A percentile compares a stretch with the other conserved stretches of the same genome.
Evolutionary conservation across 2,329 filamentous ascomycete genomes (phyloP).

Genomic region (Calonectria honghensis): DNA sequence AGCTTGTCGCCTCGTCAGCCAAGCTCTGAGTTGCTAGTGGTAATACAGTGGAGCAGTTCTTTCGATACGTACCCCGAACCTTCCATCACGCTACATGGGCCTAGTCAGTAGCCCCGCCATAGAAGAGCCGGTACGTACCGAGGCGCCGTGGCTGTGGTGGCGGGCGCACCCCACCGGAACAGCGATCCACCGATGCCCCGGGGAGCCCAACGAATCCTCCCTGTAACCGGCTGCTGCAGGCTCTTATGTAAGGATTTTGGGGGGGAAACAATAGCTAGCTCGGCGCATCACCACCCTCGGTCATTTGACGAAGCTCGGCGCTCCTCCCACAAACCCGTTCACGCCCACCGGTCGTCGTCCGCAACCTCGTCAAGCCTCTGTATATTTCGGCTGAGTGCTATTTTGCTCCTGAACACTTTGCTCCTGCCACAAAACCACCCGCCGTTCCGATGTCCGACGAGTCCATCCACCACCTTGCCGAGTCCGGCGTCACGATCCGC

Average conservation of each 20-base stretch:
- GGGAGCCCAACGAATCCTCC: constrained; percentile 9
- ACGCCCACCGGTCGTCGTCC: not conserved
- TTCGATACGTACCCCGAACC: constrained; percentile 39
- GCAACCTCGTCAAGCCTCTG: not conserved
- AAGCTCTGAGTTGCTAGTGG: constrained; percentile 50
- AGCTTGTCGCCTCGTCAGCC: constrained; percentile 56
- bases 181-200: constrained; percentile 56
- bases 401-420: not conserved
- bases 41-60: constrained; percentile 31
- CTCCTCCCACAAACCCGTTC: constrained; percentile 23
- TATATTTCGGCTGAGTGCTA: not conserved
- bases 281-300: constrained; percentile 47
- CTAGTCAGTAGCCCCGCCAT: not conserved
- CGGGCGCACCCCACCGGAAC: constrained; percentile 55
- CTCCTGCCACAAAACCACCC: not conserved
- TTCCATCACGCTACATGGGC: constrained; percentile 24
- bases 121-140: not conserved
- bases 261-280: constrained; percentile 43
- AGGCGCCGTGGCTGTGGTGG: constrained; percentile 51
- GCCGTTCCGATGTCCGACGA: constrained; percentile 63
- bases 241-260: constrained; percentile 53
- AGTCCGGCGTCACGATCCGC: constrained; percentile 84
- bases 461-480: constrained; percentile 74
- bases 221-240: constrained; percentile 38
- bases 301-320: constrained; percentile 39